Evolutionary conservation across 2,329 filamentous ascomycete genomes (phyloP).

Genomic region (Pseudogymnoascus verrucosus): DNA sequence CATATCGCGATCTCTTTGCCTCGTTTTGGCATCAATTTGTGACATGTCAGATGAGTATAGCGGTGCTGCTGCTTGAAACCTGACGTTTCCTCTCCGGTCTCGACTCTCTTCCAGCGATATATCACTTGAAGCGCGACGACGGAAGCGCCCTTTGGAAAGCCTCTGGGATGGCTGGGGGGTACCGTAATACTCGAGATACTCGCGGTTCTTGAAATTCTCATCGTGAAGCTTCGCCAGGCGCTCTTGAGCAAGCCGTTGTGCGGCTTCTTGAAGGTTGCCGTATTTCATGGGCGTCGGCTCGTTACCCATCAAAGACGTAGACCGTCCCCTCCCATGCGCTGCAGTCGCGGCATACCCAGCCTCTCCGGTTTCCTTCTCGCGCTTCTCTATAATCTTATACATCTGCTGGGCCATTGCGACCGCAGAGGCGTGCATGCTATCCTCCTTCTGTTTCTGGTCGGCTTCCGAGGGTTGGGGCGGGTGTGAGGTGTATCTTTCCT

Average conservation of each 20-base stretch:
- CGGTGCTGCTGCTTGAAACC: conserved; percentile 60
- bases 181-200: conserved; percentile 70
- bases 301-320: conserved; percentile 29
- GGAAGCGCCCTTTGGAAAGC: conserved; percentile 42
- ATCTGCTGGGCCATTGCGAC: conserved; percentile 85
- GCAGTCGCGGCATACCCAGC: conserved; percentile 24
- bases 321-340: conserved; percentile 24
- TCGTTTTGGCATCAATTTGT: conserved; percentile 65
- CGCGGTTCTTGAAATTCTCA: conserved; percentile 53
- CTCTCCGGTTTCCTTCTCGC: conserved; percentile 29
- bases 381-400: conserved; percentile 62
- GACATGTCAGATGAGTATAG: conserved; percentile 61
- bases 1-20: conserved; percentile 64
- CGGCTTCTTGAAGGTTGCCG: conserved; percentile 71
- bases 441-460: conserved; percentile 64
- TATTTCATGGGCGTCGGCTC: conserved; percentile 38
- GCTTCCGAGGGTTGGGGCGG: conserved; percentile 65
- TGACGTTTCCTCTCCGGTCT: conserved; percentile 62
- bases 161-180: conserved; percentile 39
- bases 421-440: conserved; percentile 71
- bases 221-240: conserved; percentile 72
- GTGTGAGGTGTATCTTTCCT: conserved; percentile 69
- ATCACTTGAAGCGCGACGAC: conserved; percentile 61
- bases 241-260: conserved; percentile 78
- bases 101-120: conserved; percentile 45